phyloP scores from a whole-genome alignment of 768 basidiomycete species.

The Melanogaster broomeanus region DNA sequence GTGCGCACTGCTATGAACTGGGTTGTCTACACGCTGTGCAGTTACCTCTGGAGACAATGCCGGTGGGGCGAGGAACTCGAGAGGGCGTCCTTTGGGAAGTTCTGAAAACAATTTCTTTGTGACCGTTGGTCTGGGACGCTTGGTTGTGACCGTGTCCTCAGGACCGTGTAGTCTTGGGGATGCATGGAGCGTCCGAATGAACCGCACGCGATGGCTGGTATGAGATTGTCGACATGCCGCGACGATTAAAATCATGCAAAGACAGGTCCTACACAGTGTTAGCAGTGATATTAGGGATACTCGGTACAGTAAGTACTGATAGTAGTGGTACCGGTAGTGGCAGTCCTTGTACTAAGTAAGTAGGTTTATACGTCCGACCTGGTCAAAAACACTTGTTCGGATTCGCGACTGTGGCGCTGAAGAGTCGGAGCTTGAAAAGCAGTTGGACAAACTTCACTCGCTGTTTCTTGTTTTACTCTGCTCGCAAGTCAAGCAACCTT shows the following conservation, averaged over 20 bases:
- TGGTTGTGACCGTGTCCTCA: not conserved
- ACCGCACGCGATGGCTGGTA: constrained; percentile 5
- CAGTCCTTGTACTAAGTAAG: too few species aligned
- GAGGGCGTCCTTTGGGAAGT: constrained; percentile 50
- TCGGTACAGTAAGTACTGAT: too few species aligned
- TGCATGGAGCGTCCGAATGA: constrained; percentile 10
- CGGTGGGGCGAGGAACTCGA: not conserved
- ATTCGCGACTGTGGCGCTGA: constrained; percentile 35
- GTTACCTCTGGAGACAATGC: not conserved
- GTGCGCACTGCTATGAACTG: not conserved
- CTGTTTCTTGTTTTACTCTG: constrained; percentile 30
- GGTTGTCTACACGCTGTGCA: not conserved
- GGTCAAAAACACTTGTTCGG: too few species aligned
- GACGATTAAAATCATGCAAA: constrained; percentile 10
- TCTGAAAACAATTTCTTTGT: constrained; percentile 58
- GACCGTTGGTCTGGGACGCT: constrained; percentile 12
- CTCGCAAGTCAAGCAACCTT: constrained; percentile 29
- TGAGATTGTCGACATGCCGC: constrained; percentile 2
- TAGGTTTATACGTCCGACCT: too few species aligned
- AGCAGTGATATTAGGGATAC: not conserved
- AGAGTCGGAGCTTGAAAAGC: constrained; percentile 34
- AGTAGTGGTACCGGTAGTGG: constrained; percentile 1
- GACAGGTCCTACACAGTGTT: not conserved
- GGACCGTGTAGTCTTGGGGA: not conserved
- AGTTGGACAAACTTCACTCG: constrained; percentile 33